Conservation (phyloP, 139 green algal genomes). For the Chlorella ohadii region DNA sequence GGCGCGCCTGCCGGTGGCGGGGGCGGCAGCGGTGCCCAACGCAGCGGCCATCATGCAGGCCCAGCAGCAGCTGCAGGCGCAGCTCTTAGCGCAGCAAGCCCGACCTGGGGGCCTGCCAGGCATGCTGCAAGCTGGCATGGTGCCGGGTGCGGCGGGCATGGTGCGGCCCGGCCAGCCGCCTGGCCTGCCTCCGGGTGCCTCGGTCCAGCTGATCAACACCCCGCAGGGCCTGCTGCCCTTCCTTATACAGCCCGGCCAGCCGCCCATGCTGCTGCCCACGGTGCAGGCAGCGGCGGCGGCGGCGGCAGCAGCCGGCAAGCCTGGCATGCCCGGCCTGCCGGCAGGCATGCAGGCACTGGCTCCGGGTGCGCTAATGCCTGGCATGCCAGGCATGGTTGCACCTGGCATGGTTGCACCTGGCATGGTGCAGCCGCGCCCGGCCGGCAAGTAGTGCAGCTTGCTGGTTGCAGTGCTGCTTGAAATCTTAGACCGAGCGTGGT, state of each 20-base stretch:
- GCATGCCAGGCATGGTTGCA: background rate
- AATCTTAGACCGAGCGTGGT: background rate
- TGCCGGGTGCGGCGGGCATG: background rate
- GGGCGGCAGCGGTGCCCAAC: background rate
- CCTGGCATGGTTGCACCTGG: background rate
- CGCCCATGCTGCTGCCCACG: conserved; percentile 6
- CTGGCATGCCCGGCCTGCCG: background rate
- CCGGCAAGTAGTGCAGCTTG: background rate
- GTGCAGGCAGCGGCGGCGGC: too few species aligned
- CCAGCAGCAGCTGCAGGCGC: conserved; percentile 18
- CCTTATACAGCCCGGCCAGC: conserved; percentile 24
- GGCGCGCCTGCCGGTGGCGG: background rate
- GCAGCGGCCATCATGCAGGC: conserved; percentile 11
- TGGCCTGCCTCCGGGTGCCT: conserved; percentile 1
- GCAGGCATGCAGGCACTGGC: too few species aligned
- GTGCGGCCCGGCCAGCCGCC: background rate
- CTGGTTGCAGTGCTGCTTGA: too few species aligned
- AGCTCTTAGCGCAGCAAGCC: background rate
- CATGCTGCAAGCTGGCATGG: background rate
- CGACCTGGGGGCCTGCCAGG: background rate
- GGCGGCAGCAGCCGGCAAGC: background rate
- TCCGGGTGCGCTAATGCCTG: background rate
- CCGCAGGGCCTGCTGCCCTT: conserved; percentile 7
- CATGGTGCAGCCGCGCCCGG: background rate
- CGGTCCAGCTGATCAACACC: background rate